Evolutionary conservation across 179 eudicot genomes (phyloP), one percentile per base, ranked within the genome.

Genomic region (Spergularia azorica): DNA sequence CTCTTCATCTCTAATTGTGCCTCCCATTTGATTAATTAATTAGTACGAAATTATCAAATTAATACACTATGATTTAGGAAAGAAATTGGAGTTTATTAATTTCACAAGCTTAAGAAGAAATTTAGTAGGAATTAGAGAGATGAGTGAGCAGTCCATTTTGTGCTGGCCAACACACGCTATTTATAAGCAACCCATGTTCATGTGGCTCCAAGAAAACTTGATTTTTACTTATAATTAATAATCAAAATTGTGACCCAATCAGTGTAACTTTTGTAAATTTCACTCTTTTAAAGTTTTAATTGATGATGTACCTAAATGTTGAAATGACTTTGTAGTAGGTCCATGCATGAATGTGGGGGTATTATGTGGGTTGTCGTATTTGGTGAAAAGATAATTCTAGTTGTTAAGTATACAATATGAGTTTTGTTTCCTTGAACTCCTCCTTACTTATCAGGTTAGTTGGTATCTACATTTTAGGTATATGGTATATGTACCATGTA

Each of bases 1-100:
- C 0, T 79, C 86, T 66, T 79, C 81, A 75, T 79, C 80, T 79
- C n/a, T 46, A 46, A 46, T 76, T 48, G 43, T 57, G 5, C 81
- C 83, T 59, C 56, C 79, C 86, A 83, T 59, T 58, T 13, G 26
- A 14, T 18, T 18, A 6, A 14, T 18, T 18, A 6, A 46, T 36
- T 36, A 36, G 39, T 36, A 36, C 39, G 39, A 14, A 36, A 18
- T 63, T 21, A 63, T 10, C 32, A 32, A 32, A 9, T n/a, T 62
- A 16, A 14, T 39, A 36, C 3, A 36, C 39, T 36, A 65, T 6
- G 59, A 51, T 50, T 38, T 67, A 67, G 0, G 9, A 14, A 14
- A 67, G 15, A 17, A 43, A 43, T 67, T 46, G 1, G 50, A 51
- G 55, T 20, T 50, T 3, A 3, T 3, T 6, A 46, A 46, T 46